phyloP scores from a whole-genome alignment of 768 basidiomycete genomes.

The Pleurotus giganteus region DNA sequence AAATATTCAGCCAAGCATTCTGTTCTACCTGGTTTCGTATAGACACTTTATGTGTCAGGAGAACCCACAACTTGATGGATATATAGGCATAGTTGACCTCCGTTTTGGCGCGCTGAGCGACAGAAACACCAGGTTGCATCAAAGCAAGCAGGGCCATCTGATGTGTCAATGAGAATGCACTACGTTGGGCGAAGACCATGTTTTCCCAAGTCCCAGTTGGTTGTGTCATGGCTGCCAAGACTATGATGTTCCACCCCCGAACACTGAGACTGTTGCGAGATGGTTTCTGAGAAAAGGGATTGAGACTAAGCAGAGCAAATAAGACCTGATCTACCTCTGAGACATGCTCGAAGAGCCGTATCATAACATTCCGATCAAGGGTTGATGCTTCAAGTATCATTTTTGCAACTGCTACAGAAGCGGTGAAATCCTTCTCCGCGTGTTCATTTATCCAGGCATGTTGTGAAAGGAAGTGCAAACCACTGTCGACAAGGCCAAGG shows the following conservation, averaged over 20 bases:
- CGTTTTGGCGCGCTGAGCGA: conserved; percentile 43
- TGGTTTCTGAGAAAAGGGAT: conserved; percentile 26
- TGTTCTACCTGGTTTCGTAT: conserved; percentile 25
- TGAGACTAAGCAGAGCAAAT: not conserved
- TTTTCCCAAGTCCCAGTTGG: conserved; percentile 30
- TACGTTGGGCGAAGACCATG: conserved; percentile 49
- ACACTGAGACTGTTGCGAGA: conserved; percentile 35
- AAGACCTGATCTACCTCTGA: conserved; percentile 29
- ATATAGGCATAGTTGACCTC: conserved; percentile 71
- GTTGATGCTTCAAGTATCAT: conserved; percentile 49
- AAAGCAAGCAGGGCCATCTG: conserved; percentile 42
- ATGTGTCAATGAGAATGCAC: conserved; percentile 47
- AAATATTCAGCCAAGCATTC: conserved; percentile 41
- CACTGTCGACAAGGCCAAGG: conserved; percentile 45
- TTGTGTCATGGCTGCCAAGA: conserved; percentile 50
- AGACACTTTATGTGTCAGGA: conserved; percentile 46
- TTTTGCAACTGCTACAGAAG: conserved; percentile 49
- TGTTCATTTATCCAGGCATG: conserved; percentile 44
- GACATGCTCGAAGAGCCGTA: conserved; percentile 31
- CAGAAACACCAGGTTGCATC: conserved; percentile 31
- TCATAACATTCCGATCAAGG: conserved; percentile 40
- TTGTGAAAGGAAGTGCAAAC: conserved; percentile 51
- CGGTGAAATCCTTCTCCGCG: conserved; percentile 50
- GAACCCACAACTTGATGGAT: conserved; percentile 69
- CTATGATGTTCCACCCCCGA: conserved; percentile 66